phyloP scores from a whole-genome alignment of 768 basidiomycete species.

The Boletus barrowsii region DNA sequence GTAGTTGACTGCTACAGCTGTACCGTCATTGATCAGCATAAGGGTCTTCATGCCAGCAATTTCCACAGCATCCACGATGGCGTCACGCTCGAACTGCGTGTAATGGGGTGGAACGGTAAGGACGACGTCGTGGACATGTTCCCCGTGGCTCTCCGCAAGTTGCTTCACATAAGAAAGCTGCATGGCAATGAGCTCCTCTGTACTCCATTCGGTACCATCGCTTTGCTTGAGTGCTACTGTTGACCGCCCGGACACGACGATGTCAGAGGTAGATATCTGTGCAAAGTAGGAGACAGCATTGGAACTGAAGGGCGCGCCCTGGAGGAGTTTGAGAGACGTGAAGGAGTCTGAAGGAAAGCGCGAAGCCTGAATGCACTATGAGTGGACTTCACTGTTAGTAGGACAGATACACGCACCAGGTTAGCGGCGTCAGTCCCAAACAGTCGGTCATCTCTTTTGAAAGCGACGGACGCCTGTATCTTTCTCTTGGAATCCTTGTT shows the following conservation, averaged over 20 bases:
- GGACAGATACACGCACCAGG: conserved; percentile 54
- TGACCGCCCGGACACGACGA: conserved; percentile 53
- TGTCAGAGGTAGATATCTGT: conserved; percentile 51
- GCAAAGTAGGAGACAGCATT: conserved; percentile 56
- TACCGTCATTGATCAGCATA: conserved; percentile 88
- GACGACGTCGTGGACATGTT: conserved; percentile 79
- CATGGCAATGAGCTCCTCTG: conserved; percentile 93
- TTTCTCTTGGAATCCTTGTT: conserved; percentile 98
- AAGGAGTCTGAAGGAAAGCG: conserved; percentile 89
- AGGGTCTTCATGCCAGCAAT: conserved; percentile 83
- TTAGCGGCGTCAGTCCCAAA: conserved; percentile 90
- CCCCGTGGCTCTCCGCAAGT: conserved; percentile 75
- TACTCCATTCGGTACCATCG: conserved; percentile 68
- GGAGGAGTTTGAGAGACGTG: conserved; percentile 78
- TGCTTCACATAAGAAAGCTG: conserved; percentile 88
- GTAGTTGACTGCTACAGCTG: conserved; percentile 95
- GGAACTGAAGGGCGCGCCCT: conserved; percentile 65
- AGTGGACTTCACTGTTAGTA: neutral
- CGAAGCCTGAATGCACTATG: conserved; percentile 59
- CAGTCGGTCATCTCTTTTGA: conserved; percentile 87
- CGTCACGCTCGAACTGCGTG: conserved; percentile 87
- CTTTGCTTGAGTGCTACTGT: conserved; percentile 59
- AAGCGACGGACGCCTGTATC: conserved; percentile 84
- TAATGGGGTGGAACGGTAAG: conserved; percentile 90
- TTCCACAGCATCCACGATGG: conserved; percentile 88